These are phyloP conservation scores for Magnolia kwangsiensis DNA, from an alignment of 164 flowering plant species.

Conservation along the genomic window DNA sequence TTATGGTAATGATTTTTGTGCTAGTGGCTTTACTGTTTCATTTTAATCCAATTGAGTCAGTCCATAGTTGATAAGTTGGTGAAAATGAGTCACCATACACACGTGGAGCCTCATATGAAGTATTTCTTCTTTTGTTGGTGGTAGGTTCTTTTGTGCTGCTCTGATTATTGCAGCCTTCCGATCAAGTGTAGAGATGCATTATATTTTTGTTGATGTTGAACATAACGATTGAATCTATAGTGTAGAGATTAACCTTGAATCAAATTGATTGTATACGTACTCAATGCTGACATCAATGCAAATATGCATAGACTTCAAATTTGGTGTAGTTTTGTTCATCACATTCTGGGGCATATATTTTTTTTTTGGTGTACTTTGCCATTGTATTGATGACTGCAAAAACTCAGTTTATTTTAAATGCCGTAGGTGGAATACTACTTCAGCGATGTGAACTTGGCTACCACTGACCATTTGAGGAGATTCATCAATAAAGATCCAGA, in stretches of 20 bases:
- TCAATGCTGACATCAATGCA: not conserved
- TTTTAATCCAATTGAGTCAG: no score
- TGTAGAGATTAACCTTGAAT: not conserved
- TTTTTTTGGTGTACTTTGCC: not conserved
- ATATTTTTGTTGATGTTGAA: not conserved
- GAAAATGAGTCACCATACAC: no score
- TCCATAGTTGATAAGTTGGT: no score
- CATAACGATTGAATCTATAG: not conserved
- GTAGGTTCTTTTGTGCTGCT: no score
- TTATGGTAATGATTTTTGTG: no score
- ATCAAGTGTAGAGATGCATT: not conserved
- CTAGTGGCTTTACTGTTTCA: no score
- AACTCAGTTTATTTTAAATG: not conserved
- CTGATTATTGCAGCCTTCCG: not conserved
- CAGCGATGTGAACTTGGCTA: slow-evolving; percentile 91
- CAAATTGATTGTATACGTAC: not conserved
- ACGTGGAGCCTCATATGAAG: no score
- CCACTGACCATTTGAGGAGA: slow-evolving; percentile 86
- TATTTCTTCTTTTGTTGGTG: no score
- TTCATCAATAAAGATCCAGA: slow-evolving; percentile 85
- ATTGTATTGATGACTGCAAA: not conserved
- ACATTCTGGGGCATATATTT: not conserved
- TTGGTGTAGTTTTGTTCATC: not conserved
- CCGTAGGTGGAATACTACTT: slow-evolving; percentile 91
- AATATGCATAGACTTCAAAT: not conserved